These are phyloP conservation scores for Corrigiola litoralis DNA, from an alignment of 179 eudicot species.

Conservation along the genomic window DNA sequence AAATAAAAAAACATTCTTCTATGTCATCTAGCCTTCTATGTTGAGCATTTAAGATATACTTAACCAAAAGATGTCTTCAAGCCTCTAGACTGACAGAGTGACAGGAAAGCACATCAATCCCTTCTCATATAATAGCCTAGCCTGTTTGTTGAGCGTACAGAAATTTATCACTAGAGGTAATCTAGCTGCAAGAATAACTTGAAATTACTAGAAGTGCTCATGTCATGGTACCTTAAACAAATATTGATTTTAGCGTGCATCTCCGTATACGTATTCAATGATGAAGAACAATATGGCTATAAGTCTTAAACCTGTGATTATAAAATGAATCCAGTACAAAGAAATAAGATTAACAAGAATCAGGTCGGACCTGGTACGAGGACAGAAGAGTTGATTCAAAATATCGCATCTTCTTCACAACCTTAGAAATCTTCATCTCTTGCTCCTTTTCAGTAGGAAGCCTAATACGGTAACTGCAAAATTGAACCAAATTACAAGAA, in stretches of 20 bases:
- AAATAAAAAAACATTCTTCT: too few species aligned
- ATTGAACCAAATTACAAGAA: slow-evolving; percentile 12
- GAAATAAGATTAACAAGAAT: neutral
- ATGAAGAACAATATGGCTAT: neutral
- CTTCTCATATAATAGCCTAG: neutral
- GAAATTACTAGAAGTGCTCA: too few species aligned
- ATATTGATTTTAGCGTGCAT: neutral
- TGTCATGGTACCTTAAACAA: too few species aligned
- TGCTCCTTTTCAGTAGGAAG: slow-evolving; percentile 92
- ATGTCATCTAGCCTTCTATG: too few species aligned
- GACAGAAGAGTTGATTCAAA: slow-evolving; percentile 76
- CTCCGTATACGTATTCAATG: neutral
- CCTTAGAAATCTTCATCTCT: slow-evolving; percentile 77
- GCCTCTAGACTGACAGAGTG: too few species aligned
- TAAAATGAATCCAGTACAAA: neutral
- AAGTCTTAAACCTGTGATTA: neutral
- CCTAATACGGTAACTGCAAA: slow-evolving; percentile 76
- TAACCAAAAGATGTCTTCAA: neutral
- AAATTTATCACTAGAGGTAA: neutral
- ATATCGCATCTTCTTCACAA: slow-evolving; percentile 69
- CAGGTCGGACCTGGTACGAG: slow-evolving; percentile 69
- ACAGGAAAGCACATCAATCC: neutral
- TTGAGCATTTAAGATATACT: too few species aligned
- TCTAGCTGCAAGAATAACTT: too few species aligned
- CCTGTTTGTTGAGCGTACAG: neutral